Evolutionary conservation across 768 basidiomycete species (phyloP).

Genomic region (Russula virescens): DNA sequence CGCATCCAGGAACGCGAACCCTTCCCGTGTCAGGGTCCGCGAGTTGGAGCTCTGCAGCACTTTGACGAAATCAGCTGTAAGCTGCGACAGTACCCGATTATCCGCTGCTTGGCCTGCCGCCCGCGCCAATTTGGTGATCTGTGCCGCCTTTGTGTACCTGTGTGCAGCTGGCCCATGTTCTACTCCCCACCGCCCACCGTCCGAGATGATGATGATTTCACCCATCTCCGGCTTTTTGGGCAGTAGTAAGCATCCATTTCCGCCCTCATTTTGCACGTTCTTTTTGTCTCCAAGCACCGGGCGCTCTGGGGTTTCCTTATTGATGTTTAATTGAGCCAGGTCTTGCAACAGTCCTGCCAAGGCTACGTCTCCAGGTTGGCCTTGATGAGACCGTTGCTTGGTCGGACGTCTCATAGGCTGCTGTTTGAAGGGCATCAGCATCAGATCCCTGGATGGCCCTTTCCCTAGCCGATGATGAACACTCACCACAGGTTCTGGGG

Average conservation of each 20-base stretch:
- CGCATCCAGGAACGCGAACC: conserved; percentile 62
- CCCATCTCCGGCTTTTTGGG: conserved; percentile 19
- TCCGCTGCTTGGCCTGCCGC: conserved; percentile 44
- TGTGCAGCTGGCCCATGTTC: conserved; percentile 29
- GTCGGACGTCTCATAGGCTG: background rate
- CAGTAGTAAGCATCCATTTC: background rate
- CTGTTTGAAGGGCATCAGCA: conserved; percentile 1
- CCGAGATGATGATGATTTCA: conserved; percentile 46
- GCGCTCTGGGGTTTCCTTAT: conserved; percentile 33
- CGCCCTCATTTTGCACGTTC: conserved; percentile 15
- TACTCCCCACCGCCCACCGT: conserved; percentile 31
- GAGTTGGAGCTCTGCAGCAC: conserved; percentile 62
- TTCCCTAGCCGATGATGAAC: conserved; percentile 23
- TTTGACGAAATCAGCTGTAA: conserved; percentile 56
- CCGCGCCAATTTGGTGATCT: conserved; percentile 44
- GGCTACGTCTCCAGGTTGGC: background rate
- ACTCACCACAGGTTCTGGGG: conserved; percentile 25
- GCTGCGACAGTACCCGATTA: conserved; percentile 46
- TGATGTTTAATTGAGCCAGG: conserved; percentile 15
- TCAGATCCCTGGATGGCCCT: background rate
- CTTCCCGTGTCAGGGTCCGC: conserved; percentile 62
- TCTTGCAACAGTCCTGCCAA: conserved; percentile 10
- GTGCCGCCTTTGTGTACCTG: conserved; percentile 47
- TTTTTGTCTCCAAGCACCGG: conserved; percentile 22
- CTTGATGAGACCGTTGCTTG: conserved; percentile 33